Percentiles rank a stretch among this genome's conserved stretches.
phyloP scores from a whole-genome alignment of 2,329 filamentous ascomycete genomes.

The Ascosphaera apis region DNA sequence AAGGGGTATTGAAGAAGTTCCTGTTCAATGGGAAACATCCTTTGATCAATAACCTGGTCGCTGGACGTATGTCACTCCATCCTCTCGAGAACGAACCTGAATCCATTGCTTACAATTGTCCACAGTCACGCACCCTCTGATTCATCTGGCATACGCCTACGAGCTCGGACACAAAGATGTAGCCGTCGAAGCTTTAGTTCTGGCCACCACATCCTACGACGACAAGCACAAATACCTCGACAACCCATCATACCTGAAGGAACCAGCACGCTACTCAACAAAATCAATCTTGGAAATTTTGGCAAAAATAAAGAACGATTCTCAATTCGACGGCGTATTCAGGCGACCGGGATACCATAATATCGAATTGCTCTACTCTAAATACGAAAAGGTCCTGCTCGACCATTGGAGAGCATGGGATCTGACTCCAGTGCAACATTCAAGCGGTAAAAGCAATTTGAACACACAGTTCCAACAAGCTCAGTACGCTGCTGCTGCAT shows the following conservation, averaged over 20 bases:
- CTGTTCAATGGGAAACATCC: constrained; percentile 46
- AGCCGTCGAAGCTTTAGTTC: constrained; percentile 64
- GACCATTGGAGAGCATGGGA: constrained; percentile 86
- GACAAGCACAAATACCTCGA: constrained; percentile 42
- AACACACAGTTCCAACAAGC: constrained; percentile 43
- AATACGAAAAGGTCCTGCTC: constrained; percentile 46
- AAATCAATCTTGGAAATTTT: constrained; percentile 48
- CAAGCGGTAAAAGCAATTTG: not conserved
- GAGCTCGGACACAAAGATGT: constrained; percentile 70
- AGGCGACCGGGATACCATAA: constrained; percentile 35
- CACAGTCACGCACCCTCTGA: constrained; percentile 69
- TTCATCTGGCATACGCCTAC: constrained; percentile 83
- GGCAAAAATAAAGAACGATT: constrained; percentile 42
- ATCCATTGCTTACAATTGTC: constrained; percentile 1
- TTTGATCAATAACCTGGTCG: constrained; percentile 56
- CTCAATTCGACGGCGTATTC: constrained; percentile 45
- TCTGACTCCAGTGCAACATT: constrained; percentile 20
- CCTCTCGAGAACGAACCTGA: constrained; percentile 4
- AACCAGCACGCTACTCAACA: constrained; percentile 34
- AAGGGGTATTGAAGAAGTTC: constrained; percentile 49
- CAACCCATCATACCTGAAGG: constrained; percentile 41
- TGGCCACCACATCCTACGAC: constrained; percentile 38
- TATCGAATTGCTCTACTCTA: constrained; percentile 41
- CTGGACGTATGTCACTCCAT: constrained; percentile 40
- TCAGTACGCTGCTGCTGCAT: constrained; percentile 29